These are phyloP conservation scores for Chaetomiaceae sp. DNA, from an alignment of 2,329 filamentous ascomycete genomes.

Conservation along the genomic window DNA sequence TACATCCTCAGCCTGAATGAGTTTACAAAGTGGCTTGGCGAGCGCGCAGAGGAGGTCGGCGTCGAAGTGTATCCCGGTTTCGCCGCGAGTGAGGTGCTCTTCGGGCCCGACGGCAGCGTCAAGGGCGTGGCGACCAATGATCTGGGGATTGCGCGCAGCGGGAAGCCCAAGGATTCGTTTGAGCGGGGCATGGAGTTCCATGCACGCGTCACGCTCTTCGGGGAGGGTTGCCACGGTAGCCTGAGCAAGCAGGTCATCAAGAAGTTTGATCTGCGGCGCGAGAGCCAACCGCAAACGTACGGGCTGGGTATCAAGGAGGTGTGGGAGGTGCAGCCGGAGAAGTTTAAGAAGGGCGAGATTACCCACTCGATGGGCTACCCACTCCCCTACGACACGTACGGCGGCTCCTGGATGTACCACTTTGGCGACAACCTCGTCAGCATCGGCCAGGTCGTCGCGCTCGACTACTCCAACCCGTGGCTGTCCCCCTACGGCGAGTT, in stretches of 20 bases:
- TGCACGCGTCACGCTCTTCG: slow-evolving; percentile 84
- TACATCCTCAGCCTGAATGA: slow-evolving; percentile 96
- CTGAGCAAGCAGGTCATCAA: slow-evolving; percentile 91
- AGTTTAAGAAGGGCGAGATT: slow-evolving; percentile 82
- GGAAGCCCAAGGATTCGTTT: slow-evolving; percentile 83
- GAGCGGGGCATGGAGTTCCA: slow-evolving; percentile 99
- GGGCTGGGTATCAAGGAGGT: slow-evolving; percentile 93
- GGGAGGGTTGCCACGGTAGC: slow-evolving; percentile 92
- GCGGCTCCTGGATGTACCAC: slow-evolving; percentile 99
- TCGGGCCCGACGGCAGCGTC: slow-evolving; percentile 80
- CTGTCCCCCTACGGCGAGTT: slow-evolving; percentile 93
- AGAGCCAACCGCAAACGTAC: slow-evolving; percentile 93
- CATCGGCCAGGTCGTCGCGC: slow-evolving; percentile 82
- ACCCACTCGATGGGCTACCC: slow-evolving; percentile 93
- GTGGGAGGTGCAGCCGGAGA: slow-evolving; percentile 91
- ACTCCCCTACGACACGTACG: slow-evolving; percentile 81
- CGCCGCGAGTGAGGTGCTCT: slow-evolving; percentile 87
- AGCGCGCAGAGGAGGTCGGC: slow-evolving; percentile 91
- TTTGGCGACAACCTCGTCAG: slow-evolving; percentile 96
- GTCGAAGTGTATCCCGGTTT: slow-evolving; percentile 97
- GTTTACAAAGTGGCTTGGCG: slow-evolving; percentile 91
- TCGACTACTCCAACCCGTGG: slow-evolving; percentile 97
- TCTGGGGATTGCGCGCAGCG: slow-evolving; percentile 74
- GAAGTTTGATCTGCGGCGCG: slow-evolving; percentile 83
- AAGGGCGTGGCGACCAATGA: slow-evolving; percentile 96